Conservation (phyloP, 495 filamentous ascomycete genomes). For the Hyaloscypha hepaticicola region DNA sequence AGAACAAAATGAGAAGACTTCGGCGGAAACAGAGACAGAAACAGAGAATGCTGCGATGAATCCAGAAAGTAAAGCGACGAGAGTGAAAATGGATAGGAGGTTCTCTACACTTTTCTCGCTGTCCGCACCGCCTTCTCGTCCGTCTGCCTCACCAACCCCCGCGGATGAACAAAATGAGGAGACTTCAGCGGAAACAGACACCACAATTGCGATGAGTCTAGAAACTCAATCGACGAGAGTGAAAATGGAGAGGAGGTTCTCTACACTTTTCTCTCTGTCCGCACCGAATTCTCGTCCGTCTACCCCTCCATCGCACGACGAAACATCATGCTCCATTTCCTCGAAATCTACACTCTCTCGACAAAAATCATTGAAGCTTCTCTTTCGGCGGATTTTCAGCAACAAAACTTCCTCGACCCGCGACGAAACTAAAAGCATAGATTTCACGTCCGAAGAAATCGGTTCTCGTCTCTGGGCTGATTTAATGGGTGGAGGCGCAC, state of each 20-base stretch:
- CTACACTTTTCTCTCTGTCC: neutral
- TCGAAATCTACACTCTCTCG: neutral
- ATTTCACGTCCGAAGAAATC: neutral
- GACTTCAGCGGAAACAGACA: neutral
- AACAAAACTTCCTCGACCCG: too few species aligned
- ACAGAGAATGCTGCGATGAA: neutral
- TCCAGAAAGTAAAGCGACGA: neutral
- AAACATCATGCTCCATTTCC: neutral
- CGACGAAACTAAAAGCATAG: too few species aligned
- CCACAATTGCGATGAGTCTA: neutral
- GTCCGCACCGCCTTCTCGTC: too few species aligned
- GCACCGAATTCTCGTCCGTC: neutral
- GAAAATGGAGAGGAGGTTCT: neutral
- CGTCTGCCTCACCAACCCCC: neutral
- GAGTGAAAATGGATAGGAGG: neutral
- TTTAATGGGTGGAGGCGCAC: neutral
- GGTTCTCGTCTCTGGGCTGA: neutral
- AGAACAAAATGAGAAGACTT: neutral
- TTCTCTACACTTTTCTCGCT: neutral
- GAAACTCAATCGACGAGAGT: neutral
- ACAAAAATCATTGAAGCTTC: neutral
- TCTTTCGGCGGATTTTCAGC: neutral
- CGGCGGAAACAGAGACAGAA: neutral
- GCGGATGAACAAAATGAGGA: neutral
- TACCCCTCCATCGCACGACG: neutral